Percentiles rank a stretch among this genome's conserved stretches.
Evolutionary conservation across 768 basidiomycete species (phyloP).

Genomic region (Termitomyces sp.): DNA sequence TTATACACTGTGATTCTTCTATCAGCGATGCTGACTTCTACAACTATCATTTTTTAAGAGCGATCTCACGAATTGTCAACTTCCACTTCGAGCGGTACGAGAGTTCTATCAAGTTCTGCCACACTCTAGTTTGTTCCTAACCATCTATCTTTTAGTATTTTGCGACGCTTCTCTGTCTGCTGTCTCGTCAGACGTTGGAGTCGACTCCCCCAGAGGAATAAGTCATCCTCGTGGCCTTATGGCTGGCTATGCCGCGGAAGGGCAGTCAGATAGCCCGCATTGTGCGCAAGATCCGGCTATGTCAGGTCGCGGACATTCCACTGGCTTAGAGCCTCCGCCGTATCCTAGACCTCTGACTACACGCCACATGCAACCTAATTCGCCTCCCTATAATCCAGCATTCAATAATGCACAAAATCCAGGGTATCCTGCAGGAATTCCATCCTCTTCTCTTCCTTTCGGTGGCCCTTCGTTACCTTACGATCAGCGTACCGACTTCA

Average conservation of each 20-base stretch:
- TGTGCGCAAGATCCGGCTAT: constrained; percentile 20
- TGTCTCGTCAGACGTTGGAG: constrained; percentile 12
- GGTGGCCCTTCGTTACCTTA: constrained; percentile 24
- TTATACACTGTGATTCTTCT: not conserved
- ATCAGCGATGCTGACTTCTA: constrained; percentile 8
- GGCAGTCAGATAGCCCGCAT: constrained; percentile 18
- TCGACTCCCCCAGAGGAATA: constrained; percentile 10
- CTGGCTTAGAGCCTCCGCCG: constrained; percentile 17
- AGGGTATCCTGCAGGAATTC: constrained; percentile 16
- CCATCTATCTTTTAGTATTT: constrained; percentile 18
- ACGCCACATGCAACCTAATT: constrained; percentile 15
- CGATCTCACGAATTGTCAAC: constrained; percentile 4
- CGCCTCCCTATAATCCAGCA: constrained; percentile 11
- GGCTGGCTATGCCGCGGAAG: constrained; percentile 24
- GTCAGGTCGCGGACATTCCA: constrained; percentile 21
- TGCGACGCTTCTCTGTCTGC: constrained; percentile 21
- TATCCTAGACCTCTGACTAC: constrained; percentile 12
- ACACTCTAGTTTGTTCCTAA: constrained; percentile 11
- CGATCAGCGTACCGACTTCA: constrained; percentile 30
- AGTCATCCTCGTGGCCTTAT: constrained; percentile 14
- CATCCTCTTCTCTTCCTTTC: constrained; percentile 22
- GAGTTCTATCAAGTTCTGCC: constrained; percentile 20
- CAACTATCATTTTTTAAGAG: constrained; percentile 18
- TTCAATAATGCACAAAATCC: constrained; percentile 16
- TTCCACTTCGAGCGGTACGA: constrained; percentile 12